phyloP scores from a whole-genome alignment of 2,329 filamentous ascomycete species.

The Trichoderma koningiopsis region DNA sequence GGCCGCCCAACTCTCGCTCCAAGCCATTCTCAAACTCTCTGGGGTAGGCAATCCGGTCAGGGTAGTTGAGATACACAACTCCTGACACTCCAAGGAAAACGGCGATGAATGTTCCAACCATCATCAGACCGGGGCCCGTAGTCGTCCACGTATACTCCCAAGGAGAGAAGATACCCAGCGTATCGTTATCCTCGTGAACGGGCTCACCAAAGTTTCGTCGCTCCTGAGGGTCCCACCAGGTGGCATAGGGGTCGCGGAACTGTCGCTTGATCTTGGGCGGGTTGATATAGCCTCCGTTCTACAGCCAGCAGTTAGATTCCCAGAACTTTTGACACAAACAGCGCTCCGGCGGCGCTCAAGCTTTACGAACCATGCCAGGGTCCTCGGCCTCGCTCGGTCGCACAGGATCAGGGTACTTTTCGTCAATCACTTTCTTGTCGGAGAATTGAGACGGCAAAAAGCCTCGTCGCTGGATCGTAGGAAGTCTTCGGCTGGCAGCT shows the following conservation, averaged over 20 bases:
- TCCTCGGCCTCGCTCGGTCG: conserved; percentile 61
- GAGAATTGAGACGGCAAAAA: conserved; percentile 56
- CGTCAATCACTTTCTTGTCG: conserved; percentile 50
- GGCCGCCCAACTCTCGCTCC: conserved; percentile 73
- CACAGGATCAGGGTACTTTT: conserved; percentile 55
- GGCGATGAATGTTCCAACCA: conserved; percentile 68
- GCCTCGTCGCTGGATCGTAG: conserved; percentile 58
- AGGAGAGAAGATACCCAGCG: conserved; percentile 84
- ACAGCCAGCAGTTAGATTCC: conserved; percentile 35
- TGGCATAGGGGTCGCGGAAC: conserved; percentile 87
- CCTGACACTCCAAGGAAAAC: conserved; percentile 67
- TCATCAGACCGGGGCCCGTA: conserved; percentile 67
- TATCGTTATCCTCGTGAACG: conserved; percentile 94
- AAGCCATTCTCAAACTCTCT: conserved; percentile 73
- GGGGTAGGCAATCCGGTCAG: conserved; percentile 69
- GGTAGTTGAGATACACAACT: conserved; percentile 68
- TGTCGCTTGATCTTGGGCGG: conserved; percentile 80
- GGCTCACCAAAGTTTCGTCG: conserved; percentile 96
- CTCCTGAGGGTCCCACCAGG: conserved; percentile 98
- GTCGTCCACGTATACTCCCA: conserved; percentile 85
- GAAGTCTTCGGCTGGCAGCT: conserved; percentile 51
- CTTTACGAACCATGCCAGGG: conserved; percentile 62
- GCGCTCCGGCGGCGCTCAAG: neutral
- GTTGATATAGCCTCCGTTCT: conserved; percentile 87
- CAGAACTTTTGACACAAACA: neutral